A percentile compares a stretch with the other conserved stretches of the same genome.
phyloP scores from a whole-genome alignment of 768 basidiomycete genomes.

The Termitomyces sp. region DNA sequence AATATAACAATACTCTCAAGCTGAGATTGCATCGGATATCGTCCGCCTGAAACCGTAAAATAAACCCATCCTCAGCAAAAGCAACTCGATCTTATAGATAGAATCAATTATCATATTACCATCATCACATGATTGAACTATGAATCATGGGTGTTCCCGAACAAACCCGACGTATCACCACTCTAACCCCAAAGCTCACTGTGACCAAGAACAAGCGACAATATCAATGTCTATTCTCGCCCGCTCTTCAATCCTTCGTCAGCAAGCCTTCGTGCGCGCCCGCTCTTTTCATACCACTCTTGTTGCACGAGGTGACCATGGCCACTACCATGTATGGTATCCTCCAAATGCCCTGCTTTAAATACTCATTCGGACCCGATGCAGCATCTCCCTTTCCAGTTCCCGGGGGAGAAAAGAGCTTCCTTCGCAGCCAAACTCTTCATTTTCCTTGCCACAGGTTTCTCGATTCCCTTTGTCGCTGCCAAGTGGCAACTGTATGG shows the following conservation, averaged over 20 bases:
- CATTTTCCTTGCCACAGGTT: constrained; percentile 46
- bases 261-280: constrained; percentile 26
- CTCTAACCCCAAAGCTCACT: neutral
- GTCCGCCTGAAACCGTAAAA: too few species aligned
- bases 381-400: constrained; percentile 54
- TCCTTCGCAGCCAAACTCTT: constrained; percentile 44
- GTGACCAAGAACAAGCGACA: neutral
- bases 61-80: too few species aligned
- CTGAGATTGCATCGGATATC: neutral
- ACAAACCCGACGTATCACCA: constrained; percentile 6
- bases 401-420: constrained; percentile 45
- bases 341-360: constrained; percentile 5
- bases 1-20: neutral
- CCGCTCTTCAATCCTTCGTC: constrained; percentile 33
- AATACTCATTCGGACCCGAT: constrained; percentile 3
- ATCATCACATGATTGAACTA: constrained; percentile 1
- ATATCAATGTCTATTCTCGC: constrained; percentile 31
- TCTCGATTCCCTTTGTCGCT: constrained; percentile 64
- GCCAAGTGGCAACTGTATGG: constrained; percentile 61
- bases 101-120: too few species aligned
- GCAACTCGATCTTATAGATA: too few species aligned
- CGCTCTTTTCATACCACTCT: constrained; percentile 35
- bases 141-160: constrained; percentile 4
- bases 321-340: constrained; percentile 49
- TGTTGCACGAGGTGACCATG: constrained; percentile 41